Conservation (phyloP, 306 rosid species). For the Acmispon strigosus region DNA sequence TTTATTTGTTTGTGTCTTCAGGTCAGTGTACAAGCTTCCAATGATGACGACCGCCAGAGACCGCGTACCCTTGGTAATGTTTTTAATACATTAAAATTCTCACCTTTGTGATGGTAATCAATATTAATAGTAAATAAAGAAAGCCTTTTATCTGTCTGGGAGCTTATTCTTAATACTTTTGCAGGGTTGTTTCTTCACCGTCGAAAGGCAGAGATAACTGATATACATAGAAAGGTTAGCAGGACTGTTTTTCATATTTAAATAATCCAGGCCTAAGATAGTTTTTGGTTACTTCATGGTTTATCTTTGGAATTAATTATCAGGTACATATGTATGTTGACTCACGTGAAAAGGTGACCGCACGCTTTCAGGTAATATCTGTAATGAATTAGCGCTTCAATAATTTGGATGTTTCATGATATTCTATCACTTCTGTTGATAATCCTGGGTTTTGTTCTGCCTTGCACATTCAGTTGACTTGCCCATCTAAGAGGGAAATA, state of each 20-base stretch:
- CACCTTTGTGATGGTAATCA: conserved; percentile 5
- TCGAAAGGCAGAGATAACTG: conserved; percentile 36
- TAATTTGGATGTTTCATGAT: not conserved
- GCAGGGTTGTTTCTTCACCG: conserved; percentile 96
- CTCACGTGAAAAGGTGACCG: conserved; percentile 66
- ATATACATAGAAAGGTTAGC: conserved; percentile 41
- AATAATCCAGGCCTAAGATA: not conserved
- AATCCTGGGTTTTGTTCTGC: conserved; percentile 10
- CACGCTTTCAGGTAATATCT: conserved; percentile 78
- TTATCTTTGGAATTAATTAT: conserved; percentile 4
- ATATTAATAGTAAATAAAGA: conserved; percentile 5
- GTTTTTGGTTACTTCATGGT: not conserved
- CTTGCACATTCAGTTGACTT: conserved; percentile 51
- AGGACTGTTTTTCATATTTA: conserved; percentile 4
- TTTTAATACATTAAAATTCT: conserved; percentile 13
- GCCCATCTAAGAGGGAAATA: conserved; percentile 93
- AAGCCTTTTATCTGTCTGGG: not conserved
- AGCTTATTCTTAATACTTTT: conserved; percentile 26
- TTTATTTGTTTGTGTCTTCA: conserved; percentile 36
- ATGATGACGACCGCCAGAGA: conserved; percentile 96
- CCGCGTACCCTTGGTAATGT: conserved; percentile 80
- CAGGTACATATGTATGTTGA: conserved; percentile 77
- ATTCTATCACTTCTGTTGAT: conserved; percentile 4
- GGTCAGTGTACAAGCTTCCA: conserved; percentile 97
- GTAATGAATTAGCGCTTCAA: conserved; percentile 12